Evolutionary conservation across 768 basidiomycete species (phyloP), one percentile per base, ranked within the genome.

Genomic region (Suillus bovinus): DNA sequence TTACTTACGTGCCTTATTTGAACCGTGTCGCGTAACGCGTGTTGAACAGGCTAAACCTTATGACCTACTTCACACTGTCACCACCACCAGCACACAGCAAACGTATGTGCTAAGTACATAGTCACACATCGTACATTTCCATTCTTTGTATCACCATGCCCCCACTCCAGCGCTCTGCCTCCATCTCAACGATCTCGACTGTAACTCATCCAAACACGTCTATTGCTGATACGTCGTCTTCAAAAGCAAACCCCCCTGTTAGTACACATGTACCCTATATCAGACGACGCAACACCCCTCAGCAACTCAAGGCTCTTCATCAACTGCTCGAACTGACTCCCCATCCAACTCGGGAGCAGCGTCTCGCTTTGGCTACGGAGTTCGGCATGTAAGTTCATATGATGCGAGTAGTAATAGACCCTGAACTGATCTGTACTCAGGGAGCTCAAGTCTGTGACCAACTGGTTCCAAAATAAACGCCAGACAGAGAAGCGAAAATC

Each of bases 381-480:
- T 70, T 77, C 38, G 75, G 71, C 65, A 72, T 82, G 81, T 81
- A 53, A 2, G 68, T 69, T 44, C 5, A 24, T 42, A 33, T 20
- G 17, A 27, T 31, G 5, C 29, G 16, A 63, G 34, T 50, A 8
- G 3, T 20, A 17, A 27, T 22, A 13, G 5, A 31, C 36, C 17
- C 46, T 44, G 11, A 44, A 13, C 63, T 67, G 53, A 74, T 62
- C n/a, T 22, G 27, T 54, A 24, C 11, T 36, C 33, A 88, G 86
- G 86, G 86, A 87, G 70, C 78, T 82, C 33, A 87, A 86, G 67
- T 86, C 86, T 1, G 86, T 88, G 59, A 88, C 88, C 13, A 88
- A 90, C 56, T 92, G 90, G 90, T 91, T 91, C 71, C 90, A 92
- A 73, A 91, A 92, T 74, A 89, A 84, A 74, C 87, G 90, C 22